Conservation (phyloP, 306 rosid genomes). For the Gillenia trifoliata region DNA sequence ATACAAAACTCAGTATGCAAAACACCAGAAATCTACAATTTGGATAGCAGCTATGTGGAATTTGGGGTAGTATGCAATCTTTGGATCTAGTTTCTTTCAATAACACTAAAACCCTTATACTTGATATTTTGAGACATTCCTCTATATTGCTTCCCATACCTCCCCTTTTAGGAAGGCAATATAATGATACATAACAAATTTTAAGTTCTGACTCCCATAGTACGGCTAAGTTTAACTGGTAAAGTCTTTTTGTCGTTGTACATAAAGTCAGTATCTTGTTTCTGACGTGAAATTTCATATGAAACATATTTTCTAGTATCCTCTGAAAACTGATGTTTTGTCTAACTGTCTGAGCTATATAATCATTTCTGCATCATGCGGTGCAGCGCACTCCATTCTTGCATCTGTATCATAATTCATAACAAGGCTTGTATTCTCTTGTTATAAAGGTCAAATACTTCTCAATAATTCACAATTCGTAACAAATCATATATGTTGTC, state of each 20-base stretch:
- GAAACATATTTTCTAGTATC: not conserved
- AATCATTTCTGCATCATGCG: not conserved
- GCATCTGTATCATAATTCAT: not conserved
- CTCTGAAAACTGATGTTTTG: not conserved
- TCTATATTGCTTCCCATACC: not conserved
- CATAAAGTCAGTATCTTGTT: not conserved
- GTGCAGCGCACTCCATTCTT: not conserved
- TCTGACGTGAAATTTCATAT: not conserved
- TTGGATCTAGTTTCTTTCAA: not conserved
- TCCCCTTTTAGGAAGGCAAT: not conserved
- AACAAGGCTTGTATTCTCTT: not conserved
- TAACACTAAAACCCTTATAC: not conserved
- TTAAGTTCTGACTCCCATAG: not conserved
- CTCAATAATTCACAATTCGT: not conserved
- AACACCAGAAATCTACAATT: not conserved
- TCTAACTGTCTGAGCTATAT: not conserved
- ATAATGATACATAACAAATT: not conserved
- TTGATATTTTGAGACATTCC: not conserved
- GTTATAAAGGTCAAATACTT: not conserved
- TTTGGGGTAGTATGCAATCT: not conserved
- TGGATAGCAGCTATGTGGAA: not conserved
- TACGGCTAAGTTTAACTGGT: not conserved
- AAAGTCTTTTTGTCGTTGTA: not conserved
- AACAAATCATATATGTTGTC: not conserved
- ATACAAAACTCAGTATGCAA: slow-evolving; percentile 17